phyloP scores from a whole-genome alignment of 768 basidiomycete species.

The Leucocoprinus birnbaumii region DNA sequence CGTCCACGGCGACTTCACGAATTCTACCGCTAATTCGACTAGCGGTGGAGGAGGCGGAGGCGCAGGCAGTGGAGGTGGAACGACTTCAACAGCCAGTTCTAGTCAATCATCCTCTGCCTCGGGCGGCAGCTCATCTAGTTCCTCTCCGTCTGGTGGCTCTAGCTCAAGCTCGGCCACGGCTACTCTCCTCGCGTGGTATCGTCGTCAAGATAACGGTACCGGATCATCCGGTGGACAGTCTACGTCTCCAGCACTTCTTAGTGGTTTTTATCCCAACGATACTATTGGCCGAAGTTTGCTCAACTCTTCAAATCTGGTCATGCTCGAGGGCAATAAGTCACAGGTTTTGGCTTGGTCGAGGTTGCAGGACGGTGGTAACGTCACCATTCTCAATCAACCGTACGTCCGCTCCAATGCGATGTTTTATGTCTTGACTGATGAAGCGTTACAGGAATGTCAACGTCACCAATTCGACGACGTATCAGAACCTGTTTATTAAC shows the following conservation, averaged over 20 bases:
- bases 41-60: slow-evolving; percentile 14
- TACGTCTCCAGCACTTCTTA: slow-evolving; percentile 22
- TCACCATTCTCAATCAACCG: slow-evolving; percentile 47
- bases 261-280: slow-evolving; percentile 48
- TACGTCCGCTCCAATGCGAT: slow-evolving; percentile 19
- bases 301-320: slow-evolving; percentile 41
- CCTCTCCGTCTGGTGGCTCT: no score
- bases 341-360: slow-evolving; percentile 48
- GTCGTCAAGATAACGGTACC: slow-evolving; percentile 10
- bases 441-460: slow-evolving; percentile 20
- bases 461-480: slow-evolving; percentile 35
- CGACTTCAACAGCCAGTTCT: neutral
- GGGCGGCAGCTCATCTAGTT: no score
- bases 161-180: slow-evolving; percentile 1
- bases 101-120: slow-evolving; percentile 7
- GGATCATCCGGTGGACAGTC: slow-evolving; percentile 8
- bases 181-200: slow-evolving; percentile 10
- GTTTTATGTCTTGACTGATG: neutral
- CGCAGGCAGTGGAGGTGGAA: neutral
- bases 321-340: slow-evolving; percentile 53
- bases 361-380: slow-evolving; percentile 20
- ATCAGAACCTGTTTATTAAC: slow-evolving; percentile 40
- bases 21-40: slow-evolving; percentile 16
- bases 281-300: slow-evolving; percentile 68
- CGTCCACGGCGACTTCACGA: slow-evolving; percentile 45